Evolutionary conservation across 2,329 filamentous ascomycete species (phyloP).

Genomic region (Eutypa lata): DNA sequence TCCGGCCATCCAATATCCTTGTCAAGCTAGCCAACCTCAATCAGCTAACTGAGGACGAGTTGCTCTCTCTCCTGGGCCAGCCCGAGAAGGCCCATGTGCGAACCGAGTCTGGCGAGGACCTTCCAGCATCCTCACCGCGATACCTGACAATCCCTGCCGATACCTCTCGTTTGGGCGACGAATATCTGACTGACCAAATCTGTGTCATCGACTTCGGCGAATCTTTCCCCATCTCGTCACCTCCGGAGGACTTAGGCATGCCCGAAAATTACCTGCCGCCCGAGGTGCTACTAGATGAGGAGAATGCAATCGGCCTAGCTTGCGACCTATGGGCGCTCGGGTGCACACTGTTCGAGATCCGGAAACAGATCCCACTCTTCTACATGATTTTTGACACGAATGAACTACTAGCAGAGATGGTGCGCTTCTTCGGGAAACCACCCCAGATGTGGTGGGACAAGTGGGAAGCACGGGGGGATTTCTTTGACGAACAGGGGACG

Average conservation of each 20-base stretch:
- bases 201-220: neutral
- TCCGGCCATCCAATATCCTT: conserved; percentile 10
- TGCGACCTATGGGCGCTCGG: conserved; percentile 11
- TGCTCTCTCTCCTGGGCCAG: conserved; percentile 5
- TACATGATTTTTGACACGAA: too few relatives aligned
- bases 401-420: too few relatives aligned
- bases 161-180: too few relatives aligned
- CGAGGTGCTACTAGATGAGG: conserved; percentile 3
- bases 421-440: too few relatives aligned
- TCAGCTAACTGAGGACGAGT: conserved; percentile 4
- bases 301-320: conserved; percentile 4
- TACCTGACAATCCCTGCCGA: too few relatives aligned
- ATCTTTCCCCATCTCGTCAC: conserved; percentile 1
- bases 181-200: too few relatives aligned
- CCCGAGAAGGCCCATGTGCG: conserved; percentile 5
- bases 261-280: conserved; percentile 6
- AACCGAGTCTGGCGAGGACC: too few relatives aligned
- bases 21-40: conserved; percentile 4
- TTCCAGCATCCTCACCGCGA: too few relatives aligned
- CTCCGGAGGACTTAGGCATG: conserved; percentile 6
- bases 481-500: too few relatives aligned
- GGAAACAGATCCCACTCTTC: conserved; percentile 7
- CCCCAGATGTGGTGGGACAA: too few relatives aligned
- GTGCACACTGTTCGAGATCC: conserved; percentile 11
- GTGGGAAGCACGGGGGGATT: too few relatives aligned